Evolutionary conservation across 2,329 filamentous ascomycete genomes (phyloP), one percentile per base, ranked within the genome.

Genomic region (Coniosporium tulheliwenetii): DNA sequence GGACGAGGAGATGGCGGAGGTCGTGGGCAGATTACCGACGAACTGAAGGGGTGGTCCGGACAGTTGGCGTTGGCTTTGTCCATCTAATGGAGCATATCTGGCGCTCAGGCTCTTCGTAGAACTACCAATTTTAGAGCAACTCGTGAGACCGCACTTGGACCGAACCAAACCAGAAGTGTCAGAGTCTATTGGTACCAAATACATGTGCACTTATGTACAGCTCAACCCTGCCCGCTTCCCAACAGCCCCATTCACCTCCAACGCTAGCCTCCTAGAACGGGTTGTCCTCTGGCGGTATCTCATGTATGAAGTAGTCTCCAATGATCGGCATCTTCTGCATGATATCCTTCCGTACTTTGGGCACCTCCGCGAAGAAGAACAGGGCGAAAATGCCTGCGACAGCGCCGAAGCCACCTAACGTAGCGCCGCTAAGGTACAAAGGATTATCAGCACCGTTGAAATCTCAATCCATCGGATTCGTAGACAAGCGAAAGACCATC

Each of bases 1-100:
- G 43, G 91, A 98, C 55, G 85, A 89, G 57, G 89, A 96, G 70
- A 98, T 98, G 91, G 84, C 84, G 44, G 73, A 77, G 37, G 86
- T 94, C 45, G 91, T 98, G 45, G 81, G 82, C 60, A 78, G 87
- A 60, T 75, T 93, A 45, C 66, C 66, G 36, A 64, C 63, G 39
- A 70, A 70, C 52, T 70, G 16, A 19, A 29, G 36, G 7, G 60
- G 45, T 26, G 7, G 19, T 26, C 19, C 19, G 19, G 7, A 26
- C 19, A 26, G 7, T 26, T 26, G 19, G 19, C 7, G 19, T 7
- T 26, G 19, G 19, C 7, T 26, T 26, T 7, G 4, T 3, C 7
- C 4, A 7, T 26, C 19, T 4, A 7, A 4, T 26, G 19, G 19
- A 26, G 19, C 19, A 26, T 26, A 26, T 26, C 19, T 26, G 19